A percentile compares a stretch with the other conserved stretches of the same genome.
Evolutionary conservation across 495 filamentous ascomycete species (phyloP).

Genomic region (Melanomma pulvis-pyrius): DNA sequence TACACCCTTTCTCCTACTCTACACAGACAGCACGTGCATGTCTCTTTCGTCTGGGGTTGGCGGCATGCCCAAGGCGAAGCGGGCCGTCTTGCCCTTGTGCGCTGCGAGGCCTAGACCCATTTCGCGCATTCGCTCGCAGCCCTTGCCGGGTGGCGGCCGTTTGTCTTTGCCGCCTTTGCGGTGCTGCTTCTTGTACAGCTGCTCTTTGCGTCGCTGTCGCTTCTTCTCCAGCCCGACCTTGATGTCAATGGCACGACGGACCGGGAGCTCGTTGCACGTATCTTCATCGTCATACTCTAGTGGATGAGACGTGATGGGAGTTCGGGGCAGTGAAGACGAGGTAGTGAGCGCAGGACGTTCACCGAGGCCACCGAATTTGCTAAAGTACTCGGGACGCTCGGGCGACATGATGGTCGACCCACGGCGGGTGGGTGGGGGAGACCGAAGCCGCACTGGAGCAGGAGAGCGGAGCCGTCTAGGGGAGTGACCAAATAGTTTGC

Average conservation of each 20-base stretch:
- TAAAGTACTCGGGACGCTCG: neutral
- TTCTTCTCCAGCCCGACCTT: slow-evolving; percentile 95
- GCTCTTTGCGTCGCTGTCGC: slow-evolving; percentile 85
- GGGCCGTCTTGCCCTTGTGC: slow-evolving; percentile 26
- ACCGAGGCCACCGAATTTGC: slow-evolving; percentile 33
- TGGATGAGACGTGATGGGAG: slow-evolving; percentile 14
- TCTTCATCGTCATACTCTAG: slow-evolving; percentile 36
- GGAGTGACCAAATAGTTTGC: slow-evolving; percentile 66
- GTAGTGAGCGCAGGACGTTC: slow-evolving; percentile 43
- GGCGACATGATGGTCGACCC: slow-evolving; percentile 44
- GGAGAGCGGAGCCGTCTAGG: slow-evolving; percentile 73
- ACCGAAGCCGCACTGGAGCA: slow-evolving; percentile 53
- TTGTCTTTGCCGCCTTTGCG: slow-evolving; percentile 66
- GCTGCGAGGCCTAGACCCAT: slow-evolving; percentile 83
- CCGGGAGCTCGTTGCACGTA: slow-evolving; percentile 33
- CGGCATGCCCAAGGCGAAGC: slow-evolving; percentile 11
- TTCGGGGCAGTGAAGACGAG: slow-evolving; percentile 46
- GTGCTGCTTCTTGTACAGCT: slow-evolving; percentile 82
- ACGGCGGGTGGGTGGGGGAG: slow-evolving; percentile 58
- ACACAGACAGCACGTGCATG: slow-evolving; percentile 37
- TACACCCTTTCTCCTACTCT: slow-evolving; percentile 10
- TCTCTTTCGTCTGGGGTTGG: slow-evolving; percentile 27
- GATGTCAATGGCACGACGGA: slow-evolving; percentile 88
- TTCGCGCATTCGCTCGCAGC: slow-evolving; percentile 91
- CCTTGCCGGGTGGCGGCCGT: slow-evolving; percentile 73